Conservation (phyloP, 257 asterid species). For the Jaltomata sinuosa region DNA sequence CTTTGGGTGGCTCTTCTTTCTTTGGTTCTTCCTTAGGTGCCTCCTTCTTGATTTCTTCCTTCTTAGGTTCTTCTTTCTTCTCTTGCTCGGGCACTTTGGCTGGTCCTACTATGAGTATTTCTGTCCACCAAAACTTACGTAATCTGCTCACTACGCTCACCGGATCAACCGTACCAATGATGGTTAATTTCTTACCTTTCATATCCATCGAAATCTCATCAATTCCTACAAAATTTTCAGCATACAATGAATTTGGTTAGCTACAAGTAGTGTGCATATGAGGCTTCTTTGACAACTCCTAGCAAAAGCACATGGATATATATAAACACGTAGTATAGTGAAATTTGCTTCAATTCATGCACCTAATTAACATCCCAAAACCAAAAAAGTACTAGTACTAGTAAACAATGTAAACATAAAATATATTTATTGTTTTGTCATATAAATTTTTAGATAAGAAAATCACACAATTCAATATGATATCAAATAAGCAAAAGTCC, state of each 20-base stretch:
- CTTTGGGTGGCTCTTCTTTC: slow-evolving; percentile 31
- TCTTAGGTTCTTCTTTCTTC: slow-evolving; percentile 12
- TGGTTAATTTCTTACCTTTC: slow-evolving; percentile 32
- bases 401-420: background rate
- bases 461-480: background rate
- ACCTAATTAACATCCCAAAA: background rate
- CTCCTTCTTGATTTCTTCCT: background rate
- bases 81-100: slow-evolving; percentile 34
- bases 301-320: background rate
- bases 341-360: background rate
- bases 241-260: background rate
- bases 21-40: slow-evolving; percentile 11
- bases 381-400: background rate
- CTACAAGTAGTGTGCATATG: background rate
- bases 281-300: background rate
- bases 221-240: slow-evolving; percentile 23
- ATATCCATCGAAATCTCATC: slow-evolving; percentile 48
- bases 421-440: background rate
- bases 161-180: slow-evolving; percentile 53
- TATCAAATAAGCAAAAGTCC: background rate
- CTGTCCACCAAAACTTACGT: slow-evolving; percentile 43
- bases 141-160: slow-evolving; percentile 40
- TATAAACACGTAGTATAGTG: background rate
- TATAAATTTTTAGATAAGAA: background rate
- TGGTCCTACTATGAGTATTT: slow-evolving; percentile 40